Conservation (phyloP, 2,329 filamentous ascomycete genomes). For the Colletotrichum lindemuthianum region DNA sequence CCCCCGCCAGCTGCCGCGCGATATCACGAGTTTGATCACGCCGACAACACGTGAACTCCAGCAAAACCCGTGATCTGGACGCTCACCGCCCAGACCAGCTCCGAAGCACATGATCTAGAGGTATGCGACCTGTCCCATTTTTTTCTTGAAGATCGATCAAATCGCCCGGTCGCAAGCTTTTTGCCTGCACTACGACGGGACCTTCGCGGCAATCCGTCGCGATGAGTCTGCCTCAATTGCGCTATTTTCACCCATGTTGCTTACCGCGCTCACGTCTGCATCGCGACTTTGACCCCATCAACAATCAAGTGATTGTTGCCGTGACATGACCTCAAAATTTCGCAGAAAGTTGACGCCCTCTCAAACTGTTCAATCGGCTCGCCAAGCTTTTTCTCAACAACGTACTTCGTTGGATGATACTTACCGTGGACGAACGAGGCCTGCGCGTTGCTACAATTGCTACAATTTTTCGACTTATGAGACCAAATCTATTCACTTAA, state of each 20-base stretch:
- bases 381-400: no score
- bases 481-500: no score
- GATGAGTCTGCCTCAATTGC: neutral
- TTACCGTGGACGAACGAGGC: no score
- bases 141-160: slow-evolving; percentile 26
- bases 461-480: no score
- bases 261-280: neutral
- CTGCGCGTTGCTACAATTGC: no score
- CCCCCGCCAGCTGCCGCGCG: slow-evolving; percentile 44
- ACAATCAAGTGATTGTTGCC: slow-evolving; percentile 28
- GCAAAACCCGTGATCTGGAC: slow-evolving; percentile 56
- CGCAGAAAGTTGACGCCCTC: no score
- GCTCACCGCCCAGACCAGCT: slow-evolving; percentile 35
- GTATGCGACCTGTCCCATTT: slow-evolving; percentile 46
- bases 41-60: slow-evolving; percentile 43
- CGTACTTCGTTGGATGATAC: no score
- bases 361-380: no score
- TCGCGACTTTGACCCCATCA: slow-evolving; percentile 5
- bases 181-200: slow-evolving; percentile 14
- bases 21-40: slow-evolving; percentile 61
- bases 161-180: slow-evolving; percentile 14
- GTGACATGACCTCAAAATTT: no score
- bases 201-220: no score
- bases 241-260: slow-evolving; percentile 15
- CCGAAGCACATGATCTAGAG: slow-evolving; percentile 57